Evolutionary conservation across 2,329 filamentous ascomycete genomes (phyloP).

Genomic region (Cladosporium sp.): DNA sequence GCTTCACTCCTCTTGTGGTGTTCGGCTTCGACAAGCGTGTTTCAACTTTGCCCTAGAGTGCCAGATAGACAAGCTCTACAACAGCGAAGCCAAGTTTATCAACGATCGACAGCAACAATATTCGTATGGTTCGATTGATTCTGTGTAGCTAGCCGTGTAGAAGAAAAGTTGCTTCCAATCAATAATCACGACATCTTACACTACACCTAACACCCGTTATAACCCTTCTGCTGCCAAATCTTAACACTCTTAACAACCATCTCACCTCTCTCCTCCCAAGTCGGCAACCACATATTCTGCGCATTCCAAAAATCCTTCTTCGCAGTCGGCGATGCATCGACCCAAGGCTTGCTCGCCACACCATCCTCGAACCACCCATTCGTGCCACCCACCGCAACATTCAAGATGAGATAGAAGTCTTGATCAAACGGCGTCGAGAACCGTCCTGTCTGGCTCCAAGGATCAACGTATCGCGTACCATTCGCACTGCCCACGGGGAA

Average conservation of each 20-base stretch:
- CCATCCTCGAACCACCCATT: constrained; percentile 76
- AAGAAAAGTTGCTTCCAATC: not conserved
- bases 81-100: too few relatives aligned
- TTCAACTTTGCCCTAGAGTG: not conserved
- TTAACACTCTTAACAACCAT: constrained; percentile 36
- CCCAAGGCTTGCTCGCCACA: constrained; percentile 69
- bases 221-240: constrained; percentile 47
- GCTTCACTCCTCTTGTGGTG: constrained; percentile 2
- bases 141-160: too few relatives aligned
- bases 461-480: constrained; percentile 34
- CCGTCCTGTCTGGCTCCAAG: constrained; percentile 33
- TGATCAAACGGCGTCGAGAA: constrained; percentile 38
- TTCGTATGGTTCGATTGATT: too few relatives aligned
- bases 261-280: constrained; percentile 36
- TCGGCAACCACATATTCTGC: constrained; percentile 33
- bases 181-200: too few relatives aligned
- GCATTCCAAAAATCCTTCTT: constrained; percentile 71
- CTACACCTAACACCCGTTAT: constrained; percentile 38
- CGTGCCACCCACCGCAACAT: constrained; percentile 36
- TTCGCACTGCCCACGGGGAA: constrained; percentile 33
- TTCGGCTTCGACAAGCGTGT: not conserved
- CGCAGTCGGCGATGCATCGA: constrained; percentile 62
- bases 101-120: too few relatives aligned
- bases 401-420: constrained; percentile 38
- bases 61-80: not conserved